These are phyloP conservation scores for Epichloe festucae DNA, from an alignment of 2,329 filamentous ascomycete genomes.

Conservation along the genomic window DNA sequence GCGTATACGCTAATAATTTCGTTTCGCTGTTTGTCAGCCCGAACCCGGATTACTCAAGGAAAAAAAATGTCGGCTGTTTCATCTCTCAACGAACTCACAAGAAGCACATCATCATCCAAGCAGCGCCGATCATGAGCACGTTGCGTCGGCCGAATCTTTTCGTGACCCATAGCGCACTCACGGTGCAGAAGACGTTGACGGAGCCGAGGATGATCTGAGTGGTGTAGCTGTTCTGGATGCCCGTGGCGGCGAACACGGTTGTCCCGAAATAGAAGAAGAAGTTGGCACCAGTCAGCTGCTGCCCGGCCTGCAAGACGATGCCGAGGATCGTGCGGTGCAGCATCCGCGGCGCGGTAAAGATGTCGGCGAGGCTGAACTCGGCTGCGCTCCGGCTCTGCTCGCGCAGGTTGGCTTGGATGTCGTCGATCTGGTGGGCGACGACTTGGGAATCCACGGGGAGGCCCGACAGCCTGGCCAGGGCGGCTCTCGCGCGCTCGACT, in stretches of 20 bases:
- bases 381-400: constrained; percentile 31
- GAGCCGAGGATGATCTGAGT: constrained; percentile 55
- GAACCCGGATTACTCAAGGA: too few species aligned
- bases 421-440: constrained; percentile 35
- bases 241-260: constrained; percentile 53
- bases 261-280: constrained; percentile 57
- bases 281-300: constrained; percentile 57
- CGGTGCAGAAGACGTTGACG: constrained; percentile 55
- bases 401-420: constrained; percentile 38
- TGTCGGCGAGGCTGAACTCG: constrained; percentile 41
- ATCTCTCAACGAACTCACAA: constrained; percentile 19
- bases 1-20: constrained; percentile 27
- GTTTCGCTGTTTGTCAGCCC: neutral
- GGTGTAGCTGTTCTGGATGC: constrained; percentile 50
- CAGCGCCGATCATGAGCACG: constrained; percentile 48
- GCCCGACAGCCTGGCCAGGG: constrained; percentile 34
- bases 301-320: constrained; percentile 48
- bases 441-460: constrained; percentile 23
- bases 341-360: constrained; percentile 57
- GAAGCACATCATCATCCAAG: constrained; percentile 45
- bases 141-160: constrained; percentile 52
- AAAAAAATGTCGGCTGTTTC: too few species aligned
- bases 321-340: constrained; percentile 50
- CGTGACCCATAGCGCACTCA: constrained; percentile 51
- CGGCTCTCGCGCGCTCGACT: constrained; percentile 33